Base-by-base conservation (phyloP, 441 rosid genomes). In the Lepidium campestre region DNA sequence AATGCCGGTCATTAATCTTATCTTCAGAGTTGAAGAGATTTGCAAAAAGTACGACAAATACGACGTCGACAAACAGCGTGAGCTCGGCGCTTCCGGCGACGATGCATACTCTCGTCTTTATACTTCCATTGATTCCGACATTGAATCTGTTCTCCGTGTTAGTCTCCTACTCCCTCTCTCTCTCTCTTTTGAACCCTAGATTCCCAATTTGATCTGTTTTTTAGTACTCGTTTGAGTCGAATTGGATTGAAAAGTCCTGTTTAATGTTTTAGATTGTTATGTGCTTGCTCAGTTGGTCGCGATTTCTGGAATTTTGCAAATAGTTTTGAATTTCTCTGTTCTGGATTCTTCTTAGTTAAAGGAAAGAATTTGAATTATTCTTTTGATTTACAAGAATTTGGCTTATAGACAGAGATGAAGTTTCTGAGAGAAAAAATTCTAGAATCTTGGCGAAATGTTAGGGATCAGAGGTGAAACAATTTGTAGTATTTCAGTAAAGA, bases 1-100 rank as follows among this genome's bases (percentile, higher is more conserved):
- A 10, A 87, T 83, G 90, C 71, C 80, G 47, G 83, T 83, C 37
- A 75, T 83, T 7, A 78, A 85, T 68, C 77, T 83, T 56, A 75
- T 79, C 62, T 83, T 82, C 65, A 62, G 87, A 64, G 80, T 81
- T 62, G 87, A 87, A 2, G 82, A 74, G 67, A 80, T 87, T 18
- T 83, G 93, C 78, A 85, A 78, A 77, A 87, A 75, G 57, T 85
- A 82, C 54, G 90, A 83, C 23, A 80, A 85, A 70, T 83, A 85
- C 59, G 88, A 85, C 18, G 36, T 80, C 49, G 83, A 80, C 60
- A 83, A 78, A 77, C 87, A 83, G 15, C 78, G 83, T 1, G 80
- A 79, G 59, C 67, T 57, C 14, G 79, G 74, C 13, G 76, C 80
- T 55, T 71, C 79, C 12, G 83, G 81, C 14, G 84, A 78, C 23